Conservation (phyloP, 768 basidiomycete genomes). For the Tylopilus plumbeoviolaceoides region DNA sequence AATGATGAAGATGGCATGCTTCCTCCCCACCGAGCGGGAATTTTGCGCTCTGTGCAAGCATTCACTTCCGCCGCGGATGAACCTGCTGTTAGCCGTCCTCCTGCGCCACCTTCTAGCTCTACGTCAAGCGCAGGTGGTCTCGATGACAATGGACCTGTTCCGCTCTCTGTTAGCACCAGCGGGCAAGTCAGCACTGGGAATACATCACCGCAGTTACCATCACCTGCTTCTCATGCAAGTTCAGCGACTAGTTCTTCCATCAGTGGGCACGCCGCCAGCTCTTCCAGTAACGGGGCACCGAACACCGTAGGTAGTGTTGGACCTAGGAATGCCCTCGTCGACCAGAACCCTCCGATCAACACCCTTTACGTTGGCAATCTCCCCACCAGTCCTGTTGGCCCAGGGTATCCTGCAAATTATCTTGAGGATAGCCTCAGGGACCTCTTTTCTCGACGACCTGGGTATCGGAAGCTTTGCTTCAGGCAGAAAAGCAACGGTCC, state of each 20-base stretch:
- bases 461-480: constrained; percentile 91
- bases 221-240: constrained; percentile 65
- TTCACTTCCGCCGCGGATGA: constrained; percentile 26
- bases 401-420: constrained; percentile 70
- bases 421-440: constrained; percentile 85
- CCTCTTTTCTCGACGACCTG: constrained; percentile 73
- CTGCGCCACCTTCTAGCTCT: constrained; percentile 35
- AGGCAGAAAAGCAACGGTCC: constrained; percentile 96
- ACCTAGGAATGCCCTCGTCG: constrained; percentile 45
- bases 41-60: constrained; percentile 25
- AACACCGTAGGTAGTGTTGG: constrained; percentile 22
- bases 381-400: constrained; percentile 72
- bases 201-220: constrained; percentile 70
- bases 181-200: constrained; percentile 30
- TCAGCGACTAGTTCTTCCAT: constrained; percentile 38
- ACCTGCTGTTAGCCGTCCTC: constrained; percentile 25
- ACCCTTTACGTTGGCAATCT: constrained; percentile 99
- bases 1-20: constrained; percentile 33
- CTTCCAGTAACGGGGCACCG: constrained; percentile 26
- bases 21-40: constrained; percentile 28
- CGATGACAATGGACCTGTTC: constrained; percentile 23
- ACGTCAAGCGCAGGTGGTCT: constrained; percentile 45
- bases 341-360: constrained; percentile 98
- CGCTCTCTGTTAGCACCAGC: constrained; percentile 48
- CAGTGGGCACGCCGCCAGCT: constrained; percentile 28